These are phyloP conservation scores for Seminavis robusta DNA, from an alignment of 108 stramenopile genomes.

Conservation along the genomic window DNA sequence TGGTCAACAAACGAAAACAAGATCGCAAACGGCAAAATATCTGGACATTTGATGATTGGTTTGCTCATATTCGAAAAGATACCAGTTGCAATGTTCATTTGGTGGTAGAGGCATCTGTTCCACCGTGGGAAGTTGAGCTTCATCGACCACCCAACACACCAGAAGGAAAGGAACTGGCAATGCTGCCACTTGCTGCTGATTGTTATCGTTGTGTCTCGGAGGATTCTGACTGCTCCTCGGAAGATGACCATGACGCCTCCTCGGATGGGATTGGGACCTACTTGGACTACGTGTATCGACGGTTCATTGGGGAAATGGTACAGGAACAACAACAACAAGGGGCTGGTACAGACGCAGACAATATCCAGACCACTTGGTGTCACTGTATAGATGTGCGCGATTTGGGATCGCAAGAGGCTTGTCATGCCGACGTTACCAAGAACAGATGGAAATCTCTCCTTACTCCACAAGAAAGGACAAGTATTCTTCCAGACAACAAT, in stretches of 20 bases:
- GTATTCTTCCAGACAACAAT: no score
- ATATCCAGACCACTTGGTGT: no score
- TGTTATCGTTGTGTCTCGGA: slow-evolving; percentile 30
- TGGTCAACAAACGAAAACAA: slow-evolving; percentile 17
- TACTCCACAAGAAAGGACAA: slow-evolving; percentile 24
- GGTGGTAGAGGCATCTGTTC: slow-evolving; percentile 29
- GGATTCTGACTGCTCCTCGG: slow-evolving; percentile 21
- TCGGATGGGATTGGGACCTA: slow-evolving; percentile 40
- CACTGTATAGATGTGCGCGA: slow-evolving; percentile 28
- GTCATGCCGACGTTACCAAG: slow-evolving; percentile 17
- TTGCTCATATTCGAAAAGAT: slow-evolving; percentile 2
- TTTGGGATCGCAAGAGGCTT: slow-evolving; percentile 34
- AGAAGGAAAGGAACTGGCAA: background rate
- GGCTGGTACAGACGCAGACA: no score
- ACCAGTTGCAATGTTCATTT: slow-evolving; percentile 6
- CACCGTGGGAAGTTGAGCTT: slow-evolving; percentile 41
- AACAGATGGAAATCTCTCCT: slow-evolving; percentile 31
- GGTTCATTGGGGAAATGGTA: no score
- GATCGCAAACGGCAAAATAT: slow-evolving; percentile 19
- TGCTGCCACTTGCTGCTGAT: slow-evolving; percentile 21
- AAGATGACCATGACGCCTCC: slow-evolving; percentile 27
- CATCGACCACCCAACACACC: slow-evolving; percentile 10
- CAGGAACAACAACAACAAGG: no score
- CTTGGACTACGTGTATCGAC: slow-evolving; percentile 28
- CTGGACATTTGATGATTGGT: slow-evolving; percentile 34